A percentile compares a stretch with the other conserved stretches of the same genome.
phyloP scores from a whole-genome alignment of 208 protist species.

The Crithidia thermophila region DNA sequence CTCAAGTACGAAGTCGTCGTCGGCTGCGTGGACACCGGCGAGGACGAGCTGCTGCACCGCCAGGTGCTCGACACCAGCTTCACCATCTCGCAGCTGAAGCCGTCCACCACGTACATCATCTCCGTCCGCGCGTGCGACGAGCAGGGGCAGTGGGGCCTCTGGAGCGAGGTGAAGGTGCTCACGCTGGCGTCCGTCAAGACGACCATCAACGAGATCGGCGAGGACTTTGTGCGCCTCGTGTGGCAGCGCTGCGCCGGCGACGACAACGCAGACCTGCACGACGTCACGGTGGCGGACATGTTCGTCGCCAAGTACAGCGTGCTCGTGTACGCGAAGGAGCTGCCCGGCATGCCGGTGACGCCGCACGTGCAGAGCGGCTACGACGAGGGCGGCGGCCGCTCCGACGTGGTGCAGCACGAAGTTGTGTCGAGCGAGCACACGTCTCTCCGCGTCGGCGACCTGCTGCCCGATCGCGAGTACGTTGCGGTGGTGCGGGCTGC shows the following conservation, averaged over 20 bases:
- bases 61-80: constrained; percentile 88
- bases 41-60: constrained; percentile 75
- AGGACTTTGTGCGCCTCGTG: constrained; percentile 91
- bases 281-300: constrained; percentile 49
- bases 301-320: constrained; percentile 84
- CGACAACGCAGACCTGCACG: constrained; percentile 31
- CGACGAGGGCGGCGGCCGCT: constrained; percentile 61
- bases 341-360: constrained; percentile 26
- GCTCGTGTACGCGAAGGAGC: constrained; percentile 73
- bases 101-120: constrained; percentile 83
- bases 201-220: constrained; percentile 88
- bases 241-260: constrained; percentile 67
- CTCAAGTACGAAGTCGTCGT: constrained; percentile 93
- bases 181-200: constrained; percentile 84
- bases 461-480: constrained; percentile 89
- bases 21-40: constrained; percentile 75
- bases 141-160: constrained; percentile 85
- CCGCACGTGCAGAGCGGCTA: constrained; percentile 74
- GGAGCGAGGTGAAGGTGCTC: constrained; percentile 75
- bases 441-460: constrained; percentile 69
- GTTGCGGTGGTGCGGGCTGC: constrained; percentile 85
- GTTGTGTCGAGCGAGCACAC: constrained; percentile 82
- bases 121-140: constrained; percentile 89
- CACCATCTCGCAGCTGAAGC: constrained; percentile 83
- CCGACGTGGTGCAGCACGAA: constrained; percentile 61